A percentile compares a stretch with the other conserved stretches of the same genome.
phyloP scores from a whole-genome alignment of 2,329 filamentous ascomycete species.

The Aspergillus sp. region DNA sequence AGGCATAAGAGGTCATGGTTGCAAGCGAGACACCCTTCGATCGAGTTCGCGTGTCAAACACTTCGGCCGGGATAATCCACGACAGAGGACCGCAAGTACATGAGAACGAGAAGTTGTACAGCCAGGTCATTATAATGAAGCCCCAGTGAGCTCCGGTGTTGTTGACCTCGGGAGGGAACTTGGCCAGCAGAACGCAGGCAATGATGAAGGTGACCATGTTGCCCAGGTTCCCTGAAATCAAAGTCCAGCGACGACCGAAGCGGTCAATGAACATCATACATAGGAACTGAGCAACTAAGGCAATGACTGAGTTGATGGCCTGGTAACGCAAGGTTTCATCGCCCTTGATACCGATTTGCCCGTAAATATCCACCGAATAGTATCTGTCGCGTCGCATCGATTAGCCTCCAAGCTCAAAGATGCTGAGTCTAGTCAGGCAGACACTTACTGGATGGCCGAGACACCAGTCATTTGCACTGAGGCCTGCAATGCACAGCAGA shows the following conservation, averaged over 20 bases:
- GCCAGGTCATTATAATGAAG: slow-evolving; percentile 75
- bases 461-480: slow-evolving; percentile 76
- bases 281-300: slow-evolving; percentile 65
- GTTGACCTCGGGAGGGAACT: slow-evolving; percentile 60
- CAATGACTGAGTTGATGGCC: slow-evolving; percentile 71
- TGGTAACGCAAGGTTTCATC: slow-evolving; percentile 71
- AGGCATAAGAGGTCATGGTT: slow-evolving; percentile 71
- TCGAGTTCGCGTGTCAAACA: slow-evolving; percentile 75
- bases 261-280: slow-evolving; percentile 67
- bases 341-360: slow-evolving; percentile 65
- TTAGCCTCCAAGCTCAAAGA: background rate
- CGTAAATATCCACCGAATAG: slow-evolving; percentile 67
- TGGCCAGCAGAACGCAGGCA: slow-evolving; percentile 55
- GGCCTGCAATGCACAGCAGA: slow-evolving; percentile 68
- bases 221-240: slow-evolving; percentile 70
- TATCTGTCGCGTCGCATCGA: slow-evolving; percentile 44
- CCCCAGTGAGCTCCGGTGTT: slow-evolving; percentile 42
- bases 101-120: slow-evolving; percentile 77
- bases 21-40: slow-evolving; percentile 73
- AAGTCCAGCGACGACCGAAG: slow-evolving; percentile 68
- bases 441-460: slow-evolving; percentile 61
- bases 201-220: slow-evolving; percentile 74
- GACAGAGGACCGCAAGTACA: slow-evolving; percentile 68
- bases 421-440: background rate
- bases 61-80: slow-evolving; percentile 63